A percentile compares a stretch with the other conserved stretches of the same genome.
phyloP scores from a whole-genome alignment of 2,329 filamentous ascomycete species.

The Epicoccum sorghinum region DNA sequence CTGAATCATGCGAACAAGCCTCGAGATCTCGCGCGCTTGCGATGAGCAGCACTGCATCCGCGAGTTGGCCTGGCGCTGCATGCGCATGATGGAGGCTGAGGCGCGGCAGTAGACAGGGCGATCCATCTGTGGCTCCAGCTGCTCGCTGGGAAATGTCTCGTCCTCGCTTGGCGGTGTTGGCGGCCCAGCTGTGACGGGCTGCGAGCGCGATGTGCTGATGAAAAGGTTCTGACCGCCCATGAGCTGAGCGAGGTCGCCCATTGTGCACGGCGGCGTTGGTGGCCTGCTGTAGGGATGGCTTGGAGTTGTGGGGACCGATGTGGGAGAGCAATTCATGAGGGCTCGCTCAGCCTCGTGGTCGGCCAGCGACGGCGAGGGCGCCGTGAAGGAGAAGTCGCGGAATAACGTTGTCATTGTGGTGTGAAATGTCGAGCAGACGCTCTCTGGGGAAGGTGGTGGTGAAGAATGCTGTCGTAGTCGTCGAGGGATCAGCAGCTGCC shows the following conservation, averaged over 20 bases:
- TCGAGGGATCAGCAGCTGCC: slow-evolving; percentile 5
- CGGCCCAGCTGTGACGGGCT: slow-evolving; percentile 20
- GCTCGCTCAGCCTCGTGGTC: slow-evolving; percentile 37
- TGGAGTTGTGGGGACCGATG: slow-evolving; percentile 25
- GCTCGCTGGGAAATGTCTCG: slow-evolving; percentile 20
- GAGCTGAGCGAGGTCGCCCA: slow-evolving; percentile 44
- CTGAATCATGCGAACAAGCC: slow-evolving; percentile 52
- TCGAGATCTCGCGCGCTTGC: slow-evolving; percentile 50
- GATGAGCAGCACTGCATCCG: slow-evolving; percentile 49
- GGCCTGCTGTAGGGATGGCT: slow-evolving; percentile 19
- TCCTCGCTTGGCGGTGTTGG: slow-evolving; percentile 36
- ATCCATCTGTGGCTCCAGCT: slow-evolving; percentile 13
- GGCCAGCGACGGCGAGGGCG: slow-evolving; percentile 40
- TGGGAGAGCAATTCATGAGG: slow-evolving; percentile 43
- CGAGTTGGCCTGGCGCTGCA: slow-evolving; percentile 50
- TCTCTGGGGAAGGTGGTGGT: neutral
- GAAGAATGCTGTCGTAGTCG: neutral
- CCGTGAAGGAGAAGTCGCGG: slow-evolving; percentile 48
- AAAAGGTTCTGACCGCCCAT: slow-evolving; percentile 43
- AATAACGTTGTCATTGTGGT: slow-evolving; percentile 37
- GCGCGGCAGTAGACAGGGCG: slow-evolving; percentile 38
- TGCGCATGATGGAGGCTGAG: slow-evolving; percentile 46
- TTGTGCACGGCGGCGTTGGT: slow-evolving; percentile 41
- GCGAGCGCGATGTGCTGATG: slow-evolving; percentile 25
- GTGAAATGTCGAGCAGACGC: slow-evolving; percentile 3